Evolutionary conservation across 768 basidiomycete genomes (phyloP), one percentile per base, ranked within the genome.

Genomic region (Austroboletus eburneus): DNA sequence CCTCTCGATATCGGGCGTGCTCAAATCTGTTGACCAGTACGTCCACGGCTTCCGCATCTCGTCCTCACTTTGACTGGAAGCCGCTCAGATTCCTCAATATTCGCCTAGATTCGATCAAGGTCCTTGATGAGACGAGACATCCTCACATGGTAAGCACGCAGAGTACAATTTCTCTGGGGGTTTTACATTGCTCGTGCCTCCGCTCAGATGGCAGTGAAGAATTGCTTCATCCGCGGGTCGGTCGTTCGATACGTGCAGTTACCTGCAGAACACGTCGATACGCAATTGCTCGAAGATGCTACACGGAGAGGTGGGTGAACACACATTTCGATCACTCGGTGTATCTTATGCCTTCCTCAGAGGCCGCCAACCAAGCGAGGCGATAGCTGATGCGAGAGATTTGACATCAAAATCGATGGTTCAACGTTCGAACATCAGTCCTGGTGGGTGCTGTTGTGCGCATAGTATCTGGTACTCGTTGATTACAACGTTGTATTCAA

Each of bases 21-120:
- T 99, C 57, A 96, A 96, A 77, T 96, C 92, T 25, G 94, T 99
- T 42, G 95, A 99, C 75, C 95, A 99, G 95, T 94, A 54, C 51
- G 85, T 78, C 41, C 39, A 24, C 27, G 21, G 9, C 9, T 34
- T 43, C 23, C n/a, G 16, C 21, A 29, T 33, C 32, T 12, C 9
- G n/a, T 18, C 12, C 29, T 38, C 18, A 24, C 34, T 38, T 35
- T 55, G 41, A 44, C 47, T n/a, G 46, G 23, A 17, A 25, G 38
- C 44, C 44, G 41, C 52, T 22, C 51, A 93, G 92, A 66, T 92
- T 92, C 67, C 72, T 99, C 56, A 98, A 99, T 65, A 99, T 99
- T 66, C 83, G 96, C 33, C 72, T 99, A 51, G 96, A 99, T 61
- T 85, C 83, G 46, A 98, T 99, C 60, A 85, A 82, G 54, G 91